Conservation (phyloP, 2,329 filamentous ascomycete species). For the Aspergillus tanneri region DNA sequence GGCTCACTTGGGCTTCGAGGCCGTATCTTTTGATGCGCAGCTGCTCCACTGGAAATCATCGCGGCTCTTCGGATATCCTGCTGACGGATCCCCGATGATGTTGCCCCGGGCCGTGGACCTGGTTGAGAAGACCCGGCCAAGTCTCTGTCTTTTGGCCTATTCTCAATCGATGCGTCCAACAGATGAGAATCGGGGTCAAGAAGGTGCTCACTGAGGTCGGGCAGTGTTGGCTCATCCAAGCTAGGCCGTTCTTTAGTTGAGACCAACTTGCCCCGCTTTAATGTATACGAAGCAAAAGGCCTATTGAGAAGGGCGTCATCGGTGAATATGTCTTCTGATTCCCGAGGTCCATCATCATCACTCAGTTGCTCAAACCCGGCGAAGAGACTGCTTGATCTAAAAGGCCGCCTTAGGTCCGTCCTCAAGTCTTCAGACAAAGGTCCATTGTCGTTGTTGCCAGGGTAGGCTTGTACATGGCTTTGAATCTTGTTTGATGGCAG, state of each 20-base stretch:
- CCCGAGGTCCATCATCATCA: constrained; percentile 42
- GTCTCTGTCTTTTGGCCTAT: constrained; percentile 10
- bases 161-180: constrained; percentile 18
- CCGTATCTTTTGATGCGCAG: constrained; percentile 66
- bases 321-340: constrained; percentile 37
- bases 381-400: constrained; percentile 80
- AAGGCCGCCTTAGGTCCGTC: constrained; percentile 65
- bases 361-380: constrained; percentile 75
- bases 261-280: constrained; percentile 45
- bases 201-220: constrained; percentile 41
- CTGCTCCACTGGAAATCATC: constrained; percentile 76
- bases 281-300: constrained; percentile 45
- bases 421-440: constrained; percentile 61
- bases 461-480: constrained; percentile 65
- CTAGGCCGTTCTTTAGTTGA: constrained; percentile 33
- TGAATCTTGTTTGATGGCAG: constrained; percentile 20
- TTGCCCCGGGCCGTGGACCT: constrained; percentile 39
- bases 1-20: constrained; percentile 49
- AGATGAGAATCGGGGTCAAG: constrained; percentile 30
- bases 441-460: constrained; percentile 77
- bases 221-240: constrained; percentile 34
- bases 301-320: constrained; percentile 48
- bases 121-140: constrained; percentile 11
- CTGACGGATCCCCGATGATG: constrained; percentile 44
- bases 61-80: constrained; percentile 73